phyloP scores from a whole-genome alignment of 768 basidiomycete species.

The Hirschioporus abietinus region DNA sequence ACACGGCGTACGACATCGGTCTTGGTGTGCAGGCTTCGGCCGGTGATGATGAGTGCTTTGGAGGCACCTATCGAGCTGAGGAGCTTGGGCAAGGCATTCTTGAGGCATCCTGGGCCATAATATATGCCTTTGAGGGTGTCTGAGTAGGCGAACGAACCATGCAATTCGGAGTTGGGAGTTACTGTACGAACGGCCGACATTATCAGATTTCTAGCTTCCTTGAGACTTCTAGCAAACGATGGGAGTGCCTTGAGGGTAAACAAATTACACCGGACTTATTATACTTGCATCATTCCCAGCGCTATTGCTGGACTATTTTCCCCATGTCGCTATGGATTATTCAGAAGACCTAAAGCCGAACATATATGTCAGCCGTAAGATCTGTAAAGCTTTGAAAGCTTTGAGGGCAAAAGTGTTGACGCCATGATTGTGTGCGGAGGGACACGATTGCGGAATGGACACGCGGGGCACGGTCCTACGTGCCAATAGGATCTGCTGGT shows the following conservation, averaged over 20 bases:
- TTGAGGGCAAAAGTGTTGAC: neutral
- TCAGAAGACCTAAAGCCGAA: neutral
- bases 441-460: neutral
- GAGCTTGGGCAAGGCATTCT: conserved; percentile 59
- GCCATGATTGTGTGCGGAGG: neutral
- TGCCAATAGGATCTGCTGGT: neutral
- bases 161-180: neutral
- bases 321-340: neutral
- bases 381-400: neutral
- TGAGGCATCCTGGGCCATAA: conserved; percentile 67
- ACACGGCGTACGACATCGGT: conserved; percentile 23
- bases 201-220: neutral
- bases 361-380: no score
- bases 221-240: neutral
- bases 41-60: conserved; percentile 69
- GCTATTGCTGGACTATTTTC: neutral
- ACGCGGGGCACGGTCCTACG: neutral
- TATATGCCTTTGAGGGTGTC: conserved; percentile 63
- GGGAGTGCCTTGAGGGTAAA: neutral
- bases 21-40: conserved; percentile 62
- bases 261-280: neutral
- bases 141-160: conserved; percentile 61
- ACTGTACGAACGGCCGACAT: neutral
- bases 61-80: conserved; percentile 47
- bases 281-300: neutral